phyloP scores from a whole-genome alignment of 345 rosid species.

The Punica granatum region DNA sequence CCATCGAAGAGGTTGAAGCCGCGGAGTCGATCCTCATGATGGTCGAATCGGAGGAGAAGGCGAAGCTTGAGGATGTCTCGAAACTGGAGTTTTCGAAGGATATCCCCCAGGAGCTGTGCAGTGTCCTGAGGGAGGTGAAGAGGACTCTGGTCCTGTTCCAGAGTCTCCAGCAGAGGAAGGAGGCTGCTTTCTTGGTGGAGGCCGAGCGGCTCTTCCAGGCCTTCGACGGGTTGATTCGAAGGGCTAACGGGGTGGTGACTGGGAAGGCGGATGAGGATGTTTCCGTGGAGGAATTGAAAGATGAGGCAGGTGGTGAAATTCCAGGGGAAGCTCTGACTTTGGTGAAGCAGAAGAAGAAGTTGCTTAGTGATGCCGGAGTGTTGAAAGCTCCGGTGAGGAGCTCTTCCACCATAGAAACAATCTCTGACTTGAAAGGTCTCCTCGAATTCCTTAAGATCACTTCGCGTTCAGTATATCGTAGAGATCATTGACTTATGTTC shows the following conservation, averaged over 20 bases:
- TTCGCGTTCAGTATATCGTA: too few species aligned
- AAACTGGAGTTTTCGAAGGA: conserved; percentile 22
- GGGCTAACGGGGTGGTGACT: conserved; percentile 38
- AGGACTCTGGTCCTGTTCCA: conserved; percentile 37
- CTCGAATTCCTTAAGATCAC: not conserved
- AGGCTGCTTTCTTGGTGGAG: conserved; percentile 43
- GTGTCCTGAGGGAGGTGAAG: conserved; percentile 31
- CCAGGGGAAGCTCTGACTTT: conserved; percentile 14
- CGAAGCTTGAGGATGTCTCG: conserved; percentile 40
- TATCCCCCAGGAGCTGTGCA: conserved; percentile 43
- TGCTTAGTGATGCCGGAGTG: conserved; percentile 15
- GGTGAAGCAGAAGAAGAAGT: conserved; percentile 20
- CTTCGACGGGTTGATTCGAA: conserved; percentile 47
- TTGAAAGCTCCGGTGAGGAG: conserved; percentile 23
- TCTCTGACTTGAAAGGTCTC: not conserved
- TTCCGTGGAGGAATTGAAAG: not conserved
- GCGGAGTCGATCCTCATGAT: conserved; percentile 42
- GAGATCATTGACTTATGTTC: too few species aligned
- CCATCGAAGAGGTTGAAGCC: conserved; percentile 53
- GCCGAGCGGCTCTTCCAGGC: conserved; percentile 33
- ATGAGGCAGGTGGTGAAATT: conserved; percentile 17
- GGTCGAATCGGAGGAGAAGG: conserved; percentile 31
- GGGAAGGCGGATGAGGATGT: conserved; percentile 28
- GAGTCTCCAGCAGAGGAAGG: conserved; percentile 45
- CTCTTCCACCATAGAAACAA: conserved; percentile 26